Percentiles rank a stretch among this genome's conserved stretches.
These are phyloP conservation scores for Amanita phalloides DNA, from an alignment of 768 basidiomycete species.

Conservation along the genomic window DNA sequence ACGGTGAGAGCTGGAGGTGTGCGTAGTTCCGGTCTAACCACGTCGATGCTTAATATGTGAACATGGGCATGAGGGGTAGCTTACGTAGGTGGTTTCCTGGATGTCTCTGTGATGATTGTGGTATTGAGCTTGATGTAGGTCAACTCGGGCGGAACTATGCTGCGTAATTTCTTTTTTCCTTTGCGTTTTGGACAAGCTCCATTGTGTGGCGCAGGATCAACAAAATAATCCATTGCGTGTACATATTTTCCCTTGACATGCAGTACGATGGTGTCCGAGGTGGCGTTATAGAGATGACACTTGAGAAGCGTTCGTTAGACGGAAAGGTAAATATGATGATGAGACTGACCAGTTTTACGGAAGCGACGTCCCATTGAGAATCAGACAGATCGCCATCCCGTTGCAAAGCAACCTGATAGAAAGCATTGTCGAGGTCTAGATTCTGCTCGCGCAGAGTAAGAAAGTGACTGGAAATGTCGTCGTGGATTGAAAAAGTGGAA, in stretches of 20 bases:
- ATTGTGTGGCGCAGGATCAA: constrained; percentile 56
- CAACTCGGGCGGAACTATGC: constrained; percentile 2
- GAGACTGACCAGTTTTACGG: constrained; percentile 47
- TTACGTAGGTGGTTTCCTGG: constrained; percentile 49
- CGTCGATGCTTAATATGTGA: background rate
- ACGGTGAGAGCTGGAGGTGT: constrained; percentile 56
- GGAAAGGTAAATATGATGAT: constrained; percentile 7
- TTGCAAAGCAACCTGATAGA: constrained; percentile 69
- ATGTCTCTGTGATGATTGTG: constrained; percentile 33
- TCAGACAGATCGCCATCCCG: constrained; percentile 29
- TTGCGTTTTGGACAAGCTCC: constrained; percentile 46
- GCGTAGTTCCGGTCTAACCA: constrained; percentile 53
- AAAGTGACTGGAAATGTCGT: constrained; percentile 33
- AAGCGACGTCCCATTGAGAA: constrained; percentile 43
- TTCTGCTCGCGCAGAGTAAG: constrained; percentile 23
- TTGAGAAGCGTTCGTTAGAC: constrained; percentile 16
- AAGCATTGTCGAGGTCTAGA: constrained; percentile 24
- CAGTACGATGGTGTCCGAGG: constrained; percentile 46
- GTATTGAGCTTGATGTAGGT: constrained; percentile 28
- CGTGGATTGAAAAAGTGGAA: constrained; percentile 25
- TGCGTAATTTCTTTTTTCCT: constrained; percentile 11
- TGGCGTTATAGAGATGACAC: constrained; percentile 56
- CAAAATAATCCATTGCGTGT: constrained; percentile 62
- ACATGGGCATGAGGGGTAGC: constrained; percentile 13
- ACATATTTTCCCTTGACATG: constrained; percentile 33